A percentile compares a stretch with the other conserved stretches of the same genome.
Conservation (phyloP, 148 eudicot genomes). For the Spergularia bocconei region DNA sequence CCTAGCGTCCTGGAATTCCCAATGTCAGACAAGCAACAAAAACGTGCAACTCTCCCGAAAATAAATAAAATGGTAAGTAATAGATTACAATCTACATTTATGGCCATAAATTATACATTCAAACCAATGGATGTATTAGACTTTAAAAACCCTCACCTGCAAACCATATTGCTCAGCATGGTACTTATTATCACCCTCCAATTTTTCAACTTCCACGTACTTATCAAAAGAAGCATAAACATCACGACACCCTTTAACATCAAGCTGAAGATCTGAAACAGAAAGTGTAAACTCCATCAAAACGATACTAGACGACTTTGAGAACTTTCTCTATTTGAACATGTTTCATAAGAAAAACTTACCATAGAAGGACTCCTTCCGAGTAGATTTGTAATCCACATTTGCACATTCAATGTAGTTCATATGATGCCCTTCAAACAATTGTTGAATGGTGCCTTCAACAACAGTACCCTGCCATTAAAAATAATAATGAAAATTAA, state of each 20-base stretch:
- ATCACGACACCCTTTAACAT: constrained; percentile 94
- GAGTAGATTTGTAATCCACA: constrained; percentile 89
- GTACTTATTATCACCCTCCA: constrained; percentile 93
- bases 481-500: neutral
- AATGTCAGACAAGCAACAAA: constrained; percentile 3
- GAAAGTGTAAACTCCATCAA: constrained; percentile 10
- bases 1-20: constrained; percentile 72
- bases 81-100: no score
- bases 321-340: neutral
- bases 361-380: constrained; percentile 96
- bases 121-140: neutral
- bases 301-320: neutral
- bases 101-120: neutral
- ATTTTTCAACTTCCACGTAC: constrained; percentile 90
- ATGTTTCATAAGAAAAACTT: constrained; percentile 10
- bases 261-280: constrained; percentile 86
- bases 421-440: constrained; percentile 99
- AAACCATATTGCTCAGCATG: constrained; percentile 85
- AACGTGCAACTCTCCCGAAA: neutral
- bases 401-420: constrained; percentile 91
- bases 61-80: neutral
- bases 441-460: constrained; percentile 87
- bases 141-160: constrained; percentile 50
- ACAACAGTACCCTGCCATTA: constrained; percentile 83
- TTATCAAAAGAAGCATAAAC: constrained; percentile 95